Base-by-base conservation (phyloP, 2,329 filamentous ascomycete species). In the Neurospora sp. region DNA sequence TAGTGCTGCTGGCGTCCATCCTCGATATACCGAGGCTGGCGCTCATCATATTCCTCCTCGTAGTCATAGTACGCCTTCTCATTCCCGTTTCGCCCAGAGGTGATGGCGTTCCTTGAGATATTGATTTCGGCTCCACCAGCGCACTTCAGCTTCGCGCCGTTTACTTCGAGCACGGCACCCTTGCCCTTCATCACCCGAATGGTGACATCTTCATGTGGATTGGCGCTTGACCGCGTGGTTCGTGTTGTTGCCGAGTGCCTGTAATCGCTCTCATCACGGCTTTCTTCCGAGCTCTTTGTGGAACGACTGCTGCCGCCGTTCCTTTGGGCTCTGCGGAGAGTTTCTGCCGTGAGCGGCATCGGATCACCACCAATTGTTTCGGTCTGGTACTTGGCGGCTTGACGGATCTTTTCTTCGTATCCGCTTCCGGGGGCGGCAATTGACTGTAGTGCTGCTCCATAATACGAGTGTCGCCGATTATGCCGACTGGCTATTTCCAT, bases 241-340 rank as follows among this genome's bases (percentile, higher is more conserved):
- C 86, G 83, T 12, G 88, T 89, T 0, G 87, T 88, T 37, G 86
- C 86, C 69, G 87, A 89, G 72, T 86, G 85, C 73, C 83, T 84
- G 77, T 85, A 88, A 69, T 89, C 88, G 78, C 87, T 89, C 70
- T 89, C 87, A 74, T 89, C 88, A 62, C 83, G 87, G 76, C 88
- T 89, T 28, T 78, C 52, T n/a, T 62, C 83, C 72, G 83, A 88
- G 81, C 85, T 89, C 72, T 84, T 84, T 68, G 83, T 89, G 46
- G 85, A 88, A 33, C 83, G 83, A 75, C 84, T 87, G 80, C 83
- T 87, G 6, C 80, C 82, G 70, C 81, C 83, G 72, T 80, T 82
- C 75, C 81, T 83, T 72, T 78, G 82, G 37, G 82, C 85, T 76
- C 82, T 86, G 73, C 82, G 84, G 36, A 90, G 80, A 12, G 81